Conservation (phyloP, 495 filamentous ascomycete species). For the Penicillium malachiteum region DNA sequence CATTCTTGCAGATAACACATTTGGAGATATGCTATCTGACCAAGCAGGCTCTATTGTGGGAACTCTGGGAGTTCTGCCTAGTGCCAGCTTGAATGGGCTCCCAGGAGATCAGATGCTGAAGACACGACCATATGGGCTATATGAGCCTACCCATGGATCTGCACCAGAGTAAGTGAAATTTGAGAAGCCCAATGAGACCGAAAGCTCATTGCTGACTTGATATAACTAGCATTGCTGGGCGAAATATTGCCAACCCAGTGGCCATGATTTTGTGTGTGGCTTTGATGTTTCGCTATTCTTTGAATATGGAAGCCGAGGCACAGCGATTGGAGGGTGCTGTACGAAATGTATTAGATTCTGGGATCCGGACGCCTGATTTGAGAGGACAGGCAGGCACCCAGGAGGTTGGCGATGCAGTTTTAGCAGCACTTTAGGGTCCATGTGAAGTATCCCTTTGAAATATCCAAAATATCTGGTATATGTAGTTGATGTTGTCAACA, state of each 20-base stretch:
- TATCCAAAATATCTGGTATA: no score
- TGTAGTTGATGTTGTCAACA: no score
- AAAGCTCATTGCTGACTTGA: not conserved
- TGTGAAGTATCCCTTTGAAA: not conserved
- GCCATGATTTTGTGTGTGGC: conserved; percentile 85
- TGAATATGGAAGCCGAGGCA: conserved; percentile 72
- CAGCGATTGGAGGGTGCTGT: conserved; percentile 78
- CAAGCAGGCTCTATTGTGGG: conserved; percentile 50
- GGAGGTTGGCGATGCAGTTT: conserved; percentile 83
- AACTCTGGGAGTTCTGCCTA: conserved; percentile 48
- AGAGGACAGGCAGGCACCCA: conserved; percentile 68
- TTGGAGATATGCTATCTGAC: conserved; percentile 54
- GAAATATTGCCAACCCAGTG: conserved; percentile 59
- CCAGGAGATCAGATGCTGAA: conserved; percentile 33
- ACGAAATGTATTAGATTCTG: conserved; percentile 69
- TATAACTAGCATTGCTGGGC: conserved; percentile 30
- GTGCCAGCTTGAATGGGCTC: conserved; percentile 49
- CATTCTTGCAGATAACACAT: conserved; percentile 51
- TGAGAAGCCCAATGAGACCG: not conserved
- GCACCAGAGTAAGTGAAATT: conserved; percentile 36
- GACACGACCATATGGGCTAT: conserved; percentile 38
- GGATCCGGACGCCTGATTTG: conserved; percentile 74
- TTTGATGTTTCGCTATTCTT: conserved; percentile 90
- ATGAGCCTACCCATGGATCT: conserved; percentile 45
- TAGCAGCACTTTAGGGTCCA: conserved; percentile 57